Percentiles rank a stretch among this genome's conserved stretches.
phyloP scores from a whole-genome alignment of 441 rosid genomes.

The Pelargonium cotyledonis region DNA sequence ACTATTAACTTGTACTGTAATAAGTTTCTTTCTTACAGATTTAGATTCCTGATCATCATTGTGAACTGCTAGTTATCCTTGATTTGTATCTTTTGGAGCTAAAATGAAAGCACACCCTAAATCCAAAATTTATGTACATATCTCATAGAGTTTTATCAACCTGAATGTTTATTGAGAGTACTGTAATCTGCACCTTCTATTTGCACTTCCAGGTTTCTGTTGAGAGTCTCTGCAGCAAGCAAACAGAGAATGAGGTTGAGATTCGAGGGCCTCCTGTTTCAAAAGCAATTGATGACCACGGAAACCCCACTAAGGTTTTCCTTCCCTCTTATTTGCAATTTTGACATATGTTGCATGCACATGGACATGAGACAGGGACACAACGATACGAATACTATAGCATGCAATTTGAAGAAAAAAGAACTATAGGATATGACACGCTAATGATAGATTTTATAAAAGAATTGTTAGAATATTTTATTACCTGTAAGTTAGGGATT shows the following conservation, averaged over 20 bases:
- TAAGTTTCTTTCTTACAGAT: too few relatives aligned
- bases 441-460: too few relatives aligned
- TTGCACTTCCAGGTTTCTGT: constrained; percentile 51
- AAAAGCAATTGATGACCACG: constrained; percentile 83
- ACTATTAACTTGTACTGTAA: too few relatives aligned
- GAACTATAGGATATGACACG: too few relatives aligned
- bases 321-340: constrained; percentile 17
- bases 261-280: constrained; percentile 92
- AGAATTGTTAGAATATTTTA: too few relatives aligned
- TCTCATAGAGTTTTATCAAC: not conserved
- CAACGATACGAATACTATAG: too few relatives aligned
- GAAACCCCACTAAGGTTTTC: constrained; percentile 87
- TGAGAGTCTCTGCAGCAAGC: constrained; percentile 62
- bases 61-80: not conserved
- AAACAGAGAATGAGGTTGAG: constrained; percentile 69
- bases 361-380: too few relatives aligned
- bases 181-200: constrained; percentile 13
- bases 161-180: not conserved
- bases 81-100: not conserved
- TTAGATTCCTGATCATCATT: not conserved
- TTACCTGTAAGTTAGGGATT: too few relatives aligned
- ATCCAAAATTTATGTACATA: not conserved
- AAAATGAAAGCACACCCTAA: not conserved
- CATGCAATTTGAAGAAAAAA: too few relatives aligned
- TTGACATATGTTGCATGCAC: not conserved